Percentiles rank a stretch among this genome's conserved stretches.
These are phyloP conservation scores for Pelargonium australe DNA, from an alignment of 441 rosid species.

Conservation along the genomic window DNA sequence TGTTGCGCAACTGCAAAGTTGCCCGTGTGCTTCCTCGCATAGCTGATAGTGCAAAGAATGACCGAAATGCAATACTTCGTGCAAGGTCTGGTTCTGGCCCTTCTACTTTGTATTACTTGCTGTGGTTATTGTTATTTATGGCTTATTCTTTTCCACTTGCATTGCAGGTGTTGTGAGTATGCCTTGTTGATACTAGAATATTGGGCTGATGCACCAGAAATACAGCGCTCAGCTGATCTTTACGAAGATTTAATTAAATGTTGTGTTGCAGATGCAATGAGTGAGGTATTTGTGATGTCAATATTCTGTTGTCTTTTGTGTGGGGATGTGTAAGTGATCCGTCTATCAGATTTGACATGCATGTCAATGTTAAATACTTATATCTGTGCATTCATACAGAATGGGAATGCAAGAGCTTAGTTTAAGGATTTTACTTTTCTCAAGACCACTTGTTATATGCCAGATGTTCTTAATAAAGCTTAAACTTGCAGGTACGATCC, in stretches of 20 bases:
- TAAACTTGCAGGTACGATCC: constrained; percentile 70
- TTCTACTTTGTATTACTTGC: constrained; percentile 17
- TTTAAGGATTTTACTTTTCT: not conserved
- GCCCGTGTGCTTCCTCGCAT: constrained; percentile 85
- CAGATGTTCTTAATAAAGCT: constrained; percentile 2
- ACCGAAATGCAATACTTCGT: constrained; percentile 82
- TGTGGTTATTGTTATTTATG: constrained; percentile 10
- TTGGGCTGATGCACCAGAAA: constrained; percentile 97
- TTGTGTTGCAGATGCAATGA: constrained; percentile 98
- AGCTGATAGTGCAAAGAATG: constrained; percentile 90
- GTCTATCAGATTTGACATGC: not conserved
- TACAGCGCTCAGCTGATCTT: constrained; percentile 79
- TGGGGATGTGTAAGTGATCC: not conserved
- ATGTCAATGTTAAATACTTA: not conserved
- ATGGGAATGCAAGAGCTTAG: not conserved
- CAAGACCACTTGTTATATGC: not conserved
- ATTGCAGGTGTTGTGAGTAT: constrained; percentile 88
- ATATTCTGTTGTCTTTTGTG: constrained; percentile 5
- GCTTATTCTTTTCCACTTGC: constrained; percentile 15
- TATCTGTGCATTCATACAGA: not conserved
- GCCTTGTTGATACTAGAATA: constrained; percentile 81
- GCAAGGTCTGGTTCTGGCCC: constrained; percentile 52
- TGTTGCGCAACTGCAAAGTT: constrained; percentile 93
- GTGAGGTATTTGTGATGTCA: constrained; percentile 58
- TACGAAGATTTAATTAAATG: constrained; percentile 86